Conservation (phyloP, 164 flowering plant species). For the Sedum album region DNA sequence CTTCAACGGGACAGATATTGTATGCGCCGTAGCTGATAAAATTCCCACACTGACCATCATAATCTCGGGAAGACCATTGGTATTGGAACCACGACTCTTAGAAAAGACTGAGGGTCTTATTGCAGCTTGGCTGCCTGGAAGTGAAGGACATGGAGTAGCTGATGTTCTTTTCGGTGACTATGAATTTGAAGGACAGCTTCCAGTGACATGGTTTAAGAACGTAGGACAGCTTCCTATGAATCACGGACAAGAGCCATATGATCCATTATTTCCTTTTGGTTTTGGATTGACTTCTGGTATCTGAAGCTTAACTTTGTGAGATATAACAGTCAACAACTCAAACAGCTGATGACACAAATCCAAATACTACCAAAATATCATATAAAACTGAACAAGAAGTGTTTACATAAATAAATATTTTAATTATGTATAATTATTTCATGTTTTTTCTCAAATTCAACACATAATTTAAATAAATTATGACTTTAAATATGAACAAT, state of each 20-base stretch:
- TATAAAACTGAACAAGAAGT: too few species aligned
- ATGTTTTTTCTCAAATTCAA: too few species aligned
- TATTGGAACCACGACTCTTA: conserved; percentile 43
- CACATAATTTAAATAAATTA: too few species aligned
- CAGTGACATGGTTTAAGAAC: conserved; percentile 62
- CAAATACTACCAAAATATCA: too few species aligned
- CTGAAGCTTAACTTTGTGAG: neutral
- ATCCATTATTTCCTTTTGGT: conserved; percentile 64
- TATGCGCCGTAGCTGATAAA: conserved; percentile 36
- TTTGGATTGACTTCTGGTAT: conserved; percentile 44
- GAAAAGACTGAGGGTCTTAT: conserved; percentile 57
- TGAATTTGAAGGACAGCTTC: conserved; percentile 56
- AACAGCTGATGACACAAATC: too few species aligned
- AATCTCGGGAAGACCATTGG: conserved; percentile 72
- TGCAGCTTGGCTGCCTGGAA: conserved; percentile 90
- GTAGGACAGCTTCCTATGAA: conserved; percentile 65
- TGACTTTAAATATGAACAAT: too few species aligned
- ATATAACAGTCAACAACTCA: too few species aligned
- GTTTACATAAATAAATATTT: too few species aligned
- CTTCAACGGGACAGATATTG: conserved; percentile 40
- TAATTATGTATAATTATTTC: too few species aligned
- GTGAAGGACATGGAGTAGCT: conserved; percentile 60
- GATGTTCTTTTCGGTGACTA: conserved; percentile 79
- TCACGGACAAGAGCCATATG: conserved; percentile 32
- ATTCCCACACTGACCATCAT: conserved; percentile 29